These are phyloP conservation scores for Mixia osmundae DNA, from an alignment of 1,284 basidiomycete species.

Conservation along the genomic window DNA sequence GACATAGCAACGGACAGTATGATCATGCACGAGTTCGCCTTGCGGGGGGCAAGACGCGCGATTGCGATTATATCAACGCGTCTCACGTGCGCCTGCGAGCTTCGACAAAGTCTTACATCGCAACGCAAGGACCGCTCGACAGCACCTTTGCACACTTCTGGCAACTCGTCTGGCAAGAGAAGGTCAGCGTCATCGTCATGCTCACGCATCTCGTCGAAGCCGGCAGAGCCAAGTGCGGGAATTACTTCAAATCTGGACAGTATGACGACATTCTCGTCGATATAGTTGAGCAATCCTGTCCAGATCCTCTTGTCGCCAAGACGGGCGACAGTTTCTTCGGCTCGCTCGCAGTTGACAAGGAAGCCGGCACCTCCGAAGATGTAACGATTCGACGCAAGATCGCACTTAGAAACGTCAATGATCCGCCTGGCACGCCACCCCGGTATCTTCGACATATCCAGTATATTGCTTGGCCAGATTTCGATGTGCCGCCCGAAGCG, in stretches of 20 bases:
- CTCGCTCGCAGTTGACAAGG: neutral
- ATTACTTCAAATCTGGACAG: constrained; percentile 54
- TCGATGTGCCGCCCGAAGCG: constrained; percentile 69
- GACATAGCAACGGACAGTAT: constrained; percentile 9
- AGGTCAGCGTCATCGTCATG: constrained; percentile 35
- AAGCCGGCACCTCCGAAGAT: no score
- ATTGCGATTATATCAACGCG: constrained; percentile 73
- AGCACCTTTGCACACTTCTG: constrained; percentile 83
- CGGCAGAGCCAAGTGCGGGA: constrained; percentile 65
- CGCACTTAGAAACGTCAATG: no score
- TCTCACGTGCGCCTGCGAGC: constrained; percentile 25
- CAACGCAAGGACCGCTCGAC: constrained; percentile 82
- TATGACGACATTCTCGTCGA: constrained; percentile 30
- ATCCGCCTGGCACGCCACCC: no score
- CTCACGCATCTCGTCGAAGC: constrained; percentile 80
- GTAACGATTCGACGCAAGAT: no score
- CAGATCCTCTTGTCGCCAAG: no score
- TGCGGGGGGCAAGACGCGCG: constrained; percentile 16
- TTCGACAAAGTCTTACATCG: constrained; percentile 52
- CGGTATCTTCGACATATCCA: constrained; percentile 69
- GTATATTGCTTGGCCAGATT: constrained; percentile 78
- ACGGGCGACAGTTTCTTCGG: no score
- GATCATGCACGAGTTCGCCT: constrained; percentile 43
- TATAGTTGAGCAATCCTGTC: no score
- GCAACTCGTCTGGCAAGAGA: constrained; percentile 38